A percentile compares a stretch with the other conserved stretches of the same genome.
phyloP scores from a whole-genome alignment of 176 grass and related monocot species.

The bread wheat (Triticum aestivum) region DNA sequence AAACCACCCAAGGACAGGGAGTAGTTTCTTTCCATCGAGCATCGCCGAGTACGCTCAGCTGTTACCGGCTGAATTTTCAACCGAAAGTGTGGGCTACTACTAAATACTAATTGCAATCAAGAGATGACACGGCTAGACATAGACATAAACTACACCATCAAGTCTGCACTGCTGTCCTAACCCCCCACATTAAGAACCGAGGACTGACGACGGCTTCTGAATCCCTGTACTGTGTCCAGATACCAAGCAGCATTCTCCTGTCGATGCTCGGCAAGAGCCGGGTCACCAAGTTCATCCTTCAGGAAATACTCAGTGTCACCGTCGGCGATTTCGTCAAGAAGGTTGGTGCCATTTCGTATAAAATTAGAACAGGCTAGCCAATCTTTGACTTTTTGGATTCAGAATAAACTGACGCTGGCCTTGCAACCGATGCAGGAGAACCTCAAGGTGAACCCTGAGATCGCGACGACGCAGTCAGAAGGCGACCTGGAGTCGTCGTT shows the following conservation, averaged over 20 bases:
- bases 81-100: constrained; percentile 28
- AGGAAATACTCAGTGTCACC: constrained; percentile 66
- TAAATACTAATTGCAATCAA: constrained; percentile 35
- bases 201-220: neutral
- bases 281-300: constrained; percentile 70
- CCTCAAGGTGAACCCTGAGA: constrained; percentile 59
- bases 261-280: constrained; percentile 74
- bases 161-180: constrained; percentile 22
- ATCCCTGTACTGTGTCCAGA: constrained; percentile 30
- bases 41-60: constrained; percentile 8
- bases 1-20: neutral
- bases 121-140: constrained; percentile 8
- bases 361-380: neutral
- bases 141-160: neutral
- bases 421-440: constrained; percentile 46
- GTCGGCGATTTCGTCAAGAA: constrained; percentile 65
- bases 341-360: constrained; percentile 30
- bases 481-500: constrained; percentile 65
- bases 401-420: neutral
- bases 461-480: constrained; percentile 50
- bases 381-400: neutral
- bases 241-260: constrained; percentile 65
- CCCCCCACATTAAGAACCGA: neutral
- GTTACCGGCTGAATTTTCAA: constrained; percentile 38
- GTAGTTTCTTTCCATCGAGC: constrained; percentile 22